Conservation (phyloP, 2,329 filamentous ascomycete genomes). For the Colletotrichum musicola region DNA sequence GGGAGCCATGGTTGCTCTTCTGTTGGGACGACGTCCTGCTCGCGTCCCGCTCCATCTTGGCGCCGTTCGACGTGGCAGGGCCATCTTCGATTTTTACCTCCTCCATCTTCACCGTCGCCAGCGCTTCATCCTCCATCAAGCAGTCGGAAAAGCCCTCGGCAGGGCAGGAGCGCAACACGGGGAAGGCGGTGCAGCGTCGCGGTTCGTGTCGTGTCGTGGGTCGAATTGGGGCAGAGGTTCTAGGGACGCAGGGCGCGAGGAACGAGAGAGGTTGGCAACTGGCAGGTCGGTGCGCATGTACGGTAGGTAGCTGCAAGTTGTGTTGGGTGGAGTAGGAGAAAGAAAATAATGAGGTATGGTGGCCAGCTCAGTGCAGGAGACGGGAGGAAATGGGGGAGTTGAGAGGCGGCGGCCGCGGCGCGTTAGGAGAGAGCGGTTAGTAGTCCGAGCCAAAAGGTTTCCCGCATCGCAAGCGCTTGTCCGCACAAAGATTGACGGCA, state of each 20-base stretch:
- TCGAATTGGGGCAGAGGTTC: conserved; percentile 15
- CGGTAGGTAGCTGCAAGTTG: conserved; percentile 15
- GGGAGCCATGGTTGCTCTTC: conserved; percentile 53
- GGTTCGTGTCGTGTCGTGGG: conserved; percentile 26
- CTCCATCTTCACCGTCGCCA: conserved; percentile 56
- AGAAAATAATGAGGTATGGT: conserved; percentile 19
- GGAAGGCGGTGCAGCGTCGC: conserved; percentile 21
- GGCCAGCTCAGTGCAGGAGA: background rate
- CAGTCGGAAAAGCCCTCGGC: conserved; percentile 20
- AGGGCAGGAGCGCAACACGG: conserved; percentile 27
- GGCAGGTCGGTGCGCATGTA: conserved; percentile 29
- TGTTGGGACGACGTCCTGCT: conserved; percentile 52
- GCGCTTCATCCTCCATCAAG: conserved; percentile 57
- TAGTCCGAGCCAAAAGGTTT: conserved; percentile 38
- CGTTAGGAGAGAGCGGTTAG: conserved; percentile 35
- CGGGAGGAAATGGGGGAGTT: conserved; percentile 34
- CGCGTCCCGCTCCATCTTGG: conserved; percentile 55
- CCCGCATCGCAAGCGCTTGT: conserved; percentile 33
- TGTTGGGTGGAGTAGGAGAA: conserved; percentile 36
- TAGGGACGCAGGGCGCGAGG: background rate
- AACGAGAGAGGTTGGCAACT: conserved; percentile 15
- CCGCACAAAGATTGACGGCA: conserved; percentile 15
- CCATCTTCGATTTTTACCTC: conserved; percentile 59
- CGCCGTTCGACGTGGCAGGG: conserved; percentile 48
- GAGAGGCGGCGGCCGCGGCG: conserved; percentile 32